Percentiles rank a stretch among this genome's conserved stretches.
Conservation (phyloP, 805 yeast genomes). For the Spathaspora arborariae region DNA sequence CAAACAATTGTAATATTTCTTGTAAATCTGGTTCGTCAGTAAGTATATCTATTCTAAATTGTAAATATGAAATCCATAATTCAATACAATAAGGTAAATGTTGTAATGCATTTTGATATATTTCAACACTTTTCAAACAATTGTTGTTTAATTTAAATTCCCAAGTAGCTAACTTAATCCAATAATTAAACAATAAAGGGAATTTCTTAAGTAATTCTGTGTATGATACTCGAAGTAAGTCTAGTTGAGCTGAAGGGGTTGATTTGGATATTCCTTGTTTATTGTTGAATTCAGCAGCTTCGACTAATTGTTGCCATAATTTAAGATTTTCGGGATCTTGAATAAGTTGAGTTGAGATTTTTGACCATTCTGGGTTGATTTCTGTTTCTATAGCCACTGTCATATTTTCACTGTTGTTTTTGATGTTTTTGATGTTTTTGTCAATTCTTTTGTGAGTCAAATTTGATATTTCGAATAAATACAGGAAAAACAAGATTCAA, state of each 20-base stretch:
- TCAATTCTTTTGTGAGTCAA: too few relatives aligned
- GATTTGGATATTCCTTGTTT: conserved; percentile 31
- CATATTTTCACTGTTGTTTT: background rate
- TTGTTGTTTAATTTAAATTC: conserved; percentile 40
- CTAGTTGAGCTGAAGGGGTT: conserved; percentile 24
- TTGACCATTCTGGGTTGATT: conserved; percentile 22
- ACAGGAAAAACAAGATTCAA: too few relatives aligned
- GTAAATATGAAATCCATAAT: conserved; percentile 49
- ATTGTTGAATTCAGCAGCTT: conserved; percentile 23
- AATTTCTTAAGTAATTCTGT: conserved; percentile 41
- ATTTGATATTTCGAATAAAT: too few relatives aligned
- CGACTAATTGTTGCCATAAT: conserved; percentile 36
- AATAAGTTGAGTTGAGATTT: conserved; percentile 26
- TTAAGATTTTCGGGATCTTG: conserved; percentile 31
- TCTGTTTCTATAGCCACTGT: background rate
- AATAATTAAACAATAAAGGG: conserved; percentile 51
- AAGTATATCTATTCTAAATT: conserved; percentile 33
- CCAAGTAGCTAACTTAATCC: conserved; percentile 53
- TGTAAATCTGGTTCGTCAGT: conserved; percentile 18
- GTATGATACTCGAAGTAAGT: conserved; percentile 36
- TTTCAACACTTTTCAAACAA: conserved; percentile 19
- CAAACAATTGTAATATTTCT: conserved; percentile 36
- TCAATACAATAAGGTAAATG: conserved; percentile 42
- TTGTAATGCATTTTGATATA: conserved; percentile 38
- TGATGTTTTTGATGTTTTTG: background rate